Base-by-base conservation (phyloP, 208 protist genomes). In the Phytomonas serpens region DNA sequence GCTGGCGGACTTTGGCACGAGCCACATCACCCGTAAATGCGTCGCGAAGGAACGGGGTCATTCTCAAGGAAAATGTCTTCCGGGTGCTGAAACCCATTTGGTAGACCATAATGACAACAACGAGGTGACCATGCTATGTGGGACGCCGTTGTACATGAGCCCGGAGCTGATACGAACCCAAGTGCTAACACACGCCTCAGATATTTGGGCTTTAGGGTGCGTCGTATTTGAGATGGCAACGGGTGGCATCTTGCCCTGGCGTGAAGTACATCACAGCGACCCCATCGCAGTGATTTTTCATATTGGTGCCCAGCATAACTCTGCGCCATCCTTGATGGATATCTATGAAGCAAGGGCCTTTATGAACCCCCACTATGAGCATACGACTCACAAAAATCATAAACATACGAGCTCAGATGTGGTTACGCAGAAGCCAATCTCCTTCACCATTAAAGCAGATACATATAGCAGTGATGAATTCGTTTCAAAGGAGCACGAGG, bases 1-100 rank as follows among this genome's bases (percentile, higher is more conserved):
- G 77, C 77, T 98, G 61, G 88, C 91, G 14, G 96, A 98, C 71
- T 98, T 98, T 82, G 96, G 96, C 33, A 93, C 84, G 6, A 88
- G 80, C 67, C 77, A 79, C 27, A 80, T 85, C 38, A 71, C 77
- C 16, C 65, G 68, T 27, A 69, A 81, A 36, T 76, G 66, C 65
- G 52, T 69, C 61, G 66, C 68, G 52, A 51, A 4, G 69, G 62
- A 66, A 3, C 33, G 14, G 27, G 62, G 0, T 11, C 62, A 66
- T 13, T 38, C 13, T n/a, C 38, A 67, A 0, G 37, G 34, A 23
- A 62, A 61, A 30, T 4, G 0, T 70, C 13, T 51, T 34, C 30
- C 32, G 32, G 57, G 16, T n/a, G 23, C 14, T 51, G 34, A 38
- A 31, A 14, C 19, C n/a, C 57, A 7, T 7, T 14, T 10, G 19